Base-by-base conservation (phyloP, 352 stramenopile species). In the Phytophthora megakarya region DNA sequence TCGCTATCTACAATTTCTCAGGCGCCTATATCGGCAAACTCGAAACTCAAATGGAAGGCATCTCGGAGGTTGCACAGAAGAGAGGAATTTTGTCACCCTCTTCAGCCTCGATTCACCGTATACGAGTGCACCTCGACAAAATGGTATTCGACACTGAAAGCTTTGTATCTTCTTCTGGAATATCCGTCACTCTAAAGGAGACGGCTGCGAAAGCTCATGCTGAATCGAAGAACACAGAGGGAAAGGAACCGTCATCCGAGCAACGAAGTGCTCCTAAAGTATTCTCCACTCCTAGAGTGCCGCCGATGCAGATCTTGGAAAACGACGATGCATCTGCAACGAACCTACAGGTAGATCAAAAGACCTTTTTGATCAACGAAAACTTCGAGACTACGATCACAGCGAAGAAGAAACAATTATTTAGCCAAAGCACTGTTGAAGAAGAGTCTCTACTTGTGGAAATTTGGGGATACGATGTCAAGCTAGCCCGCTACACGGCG, bases 391-490 rank as follows among this genome's bases (percentile, higher is more conserved):
- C 59, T 16, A 28, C 45, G 2, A 54, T 65, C 15, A 55, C 32
- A 23, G 43, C 42, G 12, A 73, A 61, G 26, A 61, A 60, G 33
- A 55, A 73, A 28, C 45, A 56, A 16, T 44, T 69, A 13, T 65
- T 55, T 33, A 70, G 40, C 11, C 46, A 51, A 3, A 18, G 37
- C 21, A 44, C 22, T 26, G 47, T 32, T 30, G 65, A 52, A 44
- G 43, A 86, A 9, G 65, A 85, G 42, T 86, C 74, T 32, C 33
- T 90, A 6, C 58, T 75, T 3, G 64, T 88, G 33, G 75, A 88
- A 44, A 44, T 86, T 16, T 88, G 81, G 77, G 75, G 81, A 0
- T 86, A 84, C 28, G 64, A 81, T n/a, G 74, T 84, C 33, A 61
- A 59, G 15, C 19, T 61, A 47, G 23, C 32, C 10, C 39, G 28